phyloP scores from a whole-genome alignment of 257 asterid genomes.

The Scutellaria barbata region DNA sequence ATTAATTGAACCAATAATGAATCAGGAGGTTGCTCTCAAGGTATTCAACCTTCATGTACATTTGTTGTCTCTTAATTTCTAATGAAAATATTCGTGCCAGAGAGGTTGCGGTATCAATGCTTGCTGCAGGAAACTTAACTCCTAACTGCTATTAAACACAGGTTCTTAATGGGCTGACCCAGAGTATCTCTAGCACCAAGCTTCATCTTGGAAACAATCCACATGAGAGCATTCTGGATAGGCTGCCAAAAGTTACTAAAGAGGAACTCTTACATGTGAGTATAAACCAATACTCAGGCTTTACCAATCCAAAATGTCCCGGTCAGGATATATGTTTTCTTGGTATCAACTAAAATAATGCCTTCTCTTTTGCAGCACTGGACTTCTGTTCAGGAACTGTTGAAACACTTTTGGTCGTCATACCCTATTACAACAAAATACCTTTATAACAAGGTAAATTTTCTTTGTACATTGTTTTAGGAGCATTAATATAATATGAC shows the following conservation, averaged over 20 bases:
- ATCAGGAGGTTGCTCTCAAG: slow-evolving; percentile 80
- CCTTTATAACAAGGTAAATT: slow-evolving; percentile 71
- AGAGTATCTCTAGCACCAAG: slow-evolving; percentile 84
- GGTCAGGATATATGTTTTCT: slow-evolving; percentile 21
- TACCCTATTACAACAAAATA: slow-evolving; percentile 88
- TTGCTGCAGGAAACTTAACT: slow-evolving; percentile 38
- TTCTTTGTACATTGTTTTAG: slow-evolving; percentile 6
- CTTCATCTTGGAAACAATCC: slow-evolving; percentile 84
- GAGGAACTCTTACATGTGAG: slow-evolving; percentile 84
- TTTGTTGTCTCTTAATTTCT: slow-evolving; percentile 26
- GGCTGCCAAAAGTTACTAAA: slow-evolving; percentile 70
- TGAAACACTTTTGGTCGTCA: slow-evolving; percentile 97
- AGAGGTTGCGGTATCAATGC: slow-evolving; percentile 25
- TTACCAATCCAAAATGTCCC: not conserved
- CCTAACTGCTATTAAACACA: slow-evolving; percentile 36
- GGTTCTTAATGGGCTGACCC: slow-evolving; percentile 81
- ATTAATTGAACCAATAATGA: slow-evolving; percentile 64
- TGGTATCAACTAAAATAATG: slow-evolving; percentile 13
- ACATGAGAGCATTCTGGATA: slow-evolving; percentile 74
- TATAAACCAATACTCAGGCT: slow-evolving; percentile 28
- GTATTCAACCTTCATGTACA: slow-evolving; percentile 45
- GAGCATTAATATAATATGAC: not conserved
- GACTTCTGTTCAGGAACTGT: slow-evolving; percentile 86
- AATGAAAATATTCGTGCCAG: slow-evolving; percentile 21
- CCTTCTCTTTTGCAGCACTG: slow-evolving; percentile 65